These are phyloP conservation scores for Fagopyrum homotropicum DNA, from an alignment of 148 eudicot genomes.

Conservation along the genomic window DNA sequence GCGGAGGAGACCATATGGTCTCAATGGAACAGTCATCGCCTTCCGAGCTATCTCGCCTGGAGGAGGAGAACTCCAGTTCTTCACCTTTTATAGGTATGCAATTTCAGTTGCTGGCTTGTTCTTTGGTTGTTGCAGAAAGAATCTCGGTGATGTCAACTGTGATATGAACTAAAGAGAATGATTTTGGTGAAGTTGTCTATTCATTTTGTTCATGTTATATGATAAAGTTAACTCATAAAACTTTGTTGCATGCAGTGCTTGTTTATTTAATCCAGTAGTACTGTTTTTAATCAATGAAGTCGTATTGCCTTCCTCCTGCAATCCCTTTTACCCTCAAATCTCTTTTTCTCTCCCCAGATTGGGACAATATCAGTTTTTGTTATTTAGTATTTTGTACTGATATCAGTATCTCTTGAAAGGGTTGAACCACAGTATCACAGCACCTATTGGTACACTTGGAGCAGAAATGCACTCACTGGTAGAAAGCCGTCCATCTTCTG, in stretches of 20 bases:
- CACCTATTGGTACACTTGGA: slow-evolving; percentile 41
- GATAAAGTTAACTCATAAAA: neutral
- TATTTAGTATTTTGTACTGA: neutral
- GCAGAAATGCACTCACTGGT: slow-evolving; percentile 30
- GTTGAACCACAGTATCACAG: slow-evolving; percentile 52
- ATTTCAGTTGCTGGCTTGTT: neutral
- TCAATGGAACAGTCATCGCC: neutral
- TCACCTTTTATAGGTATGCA: slow-evolving; percentile 1
- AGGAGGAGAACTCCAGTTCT: neutral
- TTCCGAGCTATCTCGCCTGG: slow-evolving; percentile 6
- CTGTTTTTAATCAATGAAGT: neutral
- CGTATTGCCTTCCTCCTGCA: neutral
- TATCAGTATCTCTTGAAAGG: slow-evolving; percentile 26
- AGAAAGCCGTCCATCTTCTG: slow-evolving; percentile 28
- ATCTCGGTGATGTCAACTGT: neutral
- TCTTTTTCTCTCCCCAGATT: neutral
- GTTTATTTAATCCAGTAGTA: neutral
- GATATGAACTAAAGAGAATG: neutral
- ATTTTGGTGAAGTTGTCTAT: neutral
- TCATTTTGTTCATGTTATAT: neutral
- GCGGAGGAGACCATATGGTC: neutral
- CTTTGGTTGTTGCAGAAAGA: neutral
- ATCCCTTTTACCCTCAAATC: neutral
- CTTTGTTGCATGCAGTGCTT: neutral
- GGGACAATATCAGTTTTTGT: neutral